Conservation (phyloP, 176 grass and related monocot genomes). For the Poa annua region DNA sequence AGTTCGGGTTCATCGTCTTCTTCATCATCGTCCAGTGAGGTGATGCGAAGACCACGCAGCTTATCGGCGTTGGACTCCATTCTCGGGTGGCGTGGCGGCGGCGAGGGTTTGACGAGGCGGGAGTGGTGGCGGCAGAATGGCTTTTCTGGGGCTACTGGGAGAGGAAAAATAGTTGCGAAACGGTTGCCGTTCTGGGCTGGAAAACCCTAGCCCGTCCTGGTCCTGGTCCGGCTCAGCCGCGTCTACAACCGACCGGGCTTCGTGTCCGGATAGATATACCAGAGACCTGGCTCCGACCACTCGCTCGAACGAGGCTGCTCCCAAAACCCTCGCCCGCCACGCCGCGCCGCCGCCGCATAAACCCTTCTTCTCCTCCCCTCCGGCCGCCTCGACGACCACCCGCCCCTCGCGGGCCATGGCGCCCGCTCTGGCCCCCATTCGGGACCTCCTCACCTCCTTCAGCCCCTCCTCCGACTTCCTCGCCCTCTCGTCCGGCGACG, state of each 20-base stretch:
- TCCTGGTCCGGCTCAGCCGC: constrained; percentile 18
- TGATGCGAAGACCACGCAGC: constrained; percentile 46
- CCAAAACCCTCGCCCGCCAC: constrained; percentile 3
- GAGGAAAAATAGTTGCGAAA: background rate
- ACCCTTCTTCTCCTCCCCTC: constrained; percentile 18
- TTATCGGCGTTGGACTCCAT: constrained; percentile 49
- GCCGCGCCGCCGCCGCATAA: constrained; percentile 17
- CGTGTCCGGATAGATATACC: constrained; percentile 16
- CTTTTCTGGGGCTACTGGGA: background rate
- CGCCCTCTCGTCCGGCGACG: constrained; percentile 79
- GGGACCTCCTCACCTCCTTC: constrained; percentile 77
- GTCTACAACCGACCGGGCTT: constrained; percentile 1
- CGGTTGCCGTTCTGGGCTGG: background rate
- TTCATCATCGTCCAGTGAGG: constrained; percentile 54
- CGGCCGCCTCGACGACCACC: background rate
- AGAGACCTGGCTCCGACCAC: background rate
- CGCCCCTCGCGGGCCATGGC: constrained; percentile 40
- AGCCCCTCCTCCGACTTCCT: constrained; percentile 78
- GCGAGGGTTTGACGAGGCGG: constrained; percentile 11
- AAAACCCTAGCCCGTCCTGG: constrained; percentile 44
- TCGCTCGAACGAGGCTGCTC: constrained; percentile 18
- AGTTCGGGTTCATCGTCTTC: constrained; percentile 39
- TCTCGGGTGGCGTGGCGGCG: constrained; percentile 35
- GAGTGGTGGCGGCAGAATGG: background rate
- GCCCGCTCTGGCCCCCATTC: constrained; percentile 44